Evolutionary conservation across 2,329 filamentous ascomycete genomes (phyloP).

Genomic region (Penicillium sp.): DNA sequence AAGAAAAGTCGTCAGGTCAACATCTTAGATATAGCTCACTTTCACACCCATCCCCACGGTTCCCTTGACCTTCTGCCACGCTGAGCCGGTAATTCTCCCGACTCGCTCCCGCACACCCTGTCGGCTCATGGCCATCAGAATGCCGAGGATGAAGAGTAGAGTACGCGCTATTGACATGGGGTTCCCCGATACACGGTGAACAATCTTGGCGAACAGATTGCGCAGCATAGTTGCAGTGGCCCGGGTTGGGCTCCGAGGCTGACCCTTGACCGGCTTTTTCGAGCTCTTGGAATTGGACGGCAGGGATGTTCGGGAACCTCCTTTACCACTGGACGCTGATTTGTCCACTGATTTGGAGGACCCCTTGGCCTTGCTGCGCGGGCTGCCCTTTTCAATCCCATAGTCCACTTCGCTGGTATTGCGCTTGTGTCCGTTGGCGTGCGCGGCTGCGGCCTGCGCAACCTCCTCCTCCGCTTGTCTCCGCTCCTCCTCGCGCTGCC

Average conservation of each 20-base stretch:
- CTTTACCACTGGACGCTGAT: constrained; percentile 15
- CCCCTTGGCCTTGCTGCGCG: constrained; percentile 28
- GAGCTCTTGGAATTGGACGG: constrained; percentile 31
- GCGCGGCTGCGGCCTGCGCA: constrained; percentile 30
- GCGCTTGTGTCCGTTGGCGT: constrained; percentile 40
- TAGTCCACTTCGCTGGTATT: constrained; percentile 63
- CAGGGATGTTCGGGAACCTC: constrained; percentile 27
- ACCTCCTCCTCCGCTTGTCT: constrained; percentile 32
- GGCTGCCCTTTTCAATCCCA: constrained; percentile 55
- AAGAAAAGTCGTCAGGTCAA: background rate
- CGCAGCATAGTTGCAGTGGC: constrained; percentile 44
- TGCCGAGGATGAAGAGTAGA: constrained; percentile 70
- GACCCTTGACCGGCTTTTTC: constrained; percentile 35
- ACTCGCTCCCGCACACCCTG: constrained; percentile 69
- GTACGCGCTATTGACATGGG: constrained; percentile 55
- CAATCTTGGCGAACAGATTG: constrained; percentile 46
- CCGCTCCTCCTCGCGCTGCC: constrained; percentile 43
- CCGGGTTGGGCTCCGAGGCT: constrained; percentile 35
- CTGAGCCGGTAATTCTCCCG: constrained; percentile 59
- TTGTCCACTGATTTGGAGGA: constrained; percentile 24
- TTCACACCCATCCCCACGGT: constrained; percentile 96
- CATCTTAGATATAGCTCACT: constrained; percentile 78
- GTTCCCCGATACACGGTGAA: constrained; percentile 48
- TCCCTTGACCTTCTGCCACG: constrained; percentile 73
- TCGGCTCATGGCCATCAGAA: constrained; percentile 70